Percentiles rank a stretch among this genome's conserved stretches.
Evolutionary conservation across 2,329 filamentous ascomycete species (phyloP).

Genomic region (Chrysoporthe puriensis): DNA sequence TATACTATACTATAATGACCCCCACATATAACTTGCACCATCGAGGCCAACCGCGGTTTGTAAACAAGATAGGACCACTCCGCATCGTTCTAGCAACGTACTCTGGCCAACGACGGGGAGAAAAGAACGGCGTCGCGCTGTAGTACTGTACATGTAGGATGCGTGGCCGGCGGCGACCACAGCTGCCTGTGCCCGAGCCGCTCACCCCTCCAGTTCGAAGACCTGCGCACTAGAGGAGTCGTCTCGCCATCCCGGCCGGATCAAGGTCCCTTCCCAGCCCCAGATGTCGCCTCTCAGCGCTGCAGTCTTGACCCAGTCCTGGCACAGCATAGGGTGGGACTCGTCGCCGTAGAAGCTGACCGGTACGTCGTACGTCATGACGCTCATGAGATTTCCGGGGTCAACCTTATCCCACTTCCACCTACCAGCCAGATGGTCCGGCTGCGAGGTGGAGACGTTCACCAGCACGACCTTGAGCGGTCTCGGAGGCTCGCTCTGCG

Average conservation of each 20-base stretch:
- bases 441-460: conserved; percentile 35
- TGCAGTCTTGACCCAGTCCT: conserved; percentile 45
- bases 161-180: background rate
- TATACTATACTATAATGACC: no score
- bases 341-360: conserved; percentile 45
- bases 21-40: no score
- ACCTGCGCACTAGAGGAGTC: background rate
- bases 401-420: conserved; percentile 41
- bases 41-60: no score
- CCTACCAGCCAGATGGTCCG: conserved; percentile 31
- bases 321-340: conserved; percentile 41
- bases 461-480: conserved; percentile 40
- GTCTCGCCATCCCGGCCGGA: background rate
- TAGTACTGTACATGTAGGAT: background rate
- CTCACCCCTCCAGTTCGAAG: conserved; percentile 20
- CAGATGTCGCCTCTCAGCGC: conserved; percentile 47
- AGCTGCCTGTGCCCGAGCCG: background rate
- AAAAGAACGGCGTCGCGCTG: background rate
- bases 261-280: conserved; percentile 35
- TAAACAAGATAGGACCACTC: no score
- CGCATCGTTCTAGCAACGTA: no score
- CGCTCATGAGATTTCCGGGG: conserved; percentile 41
- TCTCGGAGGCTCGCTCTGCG: conserved; percentile 28
- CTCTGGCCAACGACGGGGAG: no score
- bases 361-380: conserved; percentile 46